Evolutionary conservation across 345 rosid genomes (phyloP), one percentile per base, ranked within the genome.

Genomic region (Camelina laxa): DNA sequence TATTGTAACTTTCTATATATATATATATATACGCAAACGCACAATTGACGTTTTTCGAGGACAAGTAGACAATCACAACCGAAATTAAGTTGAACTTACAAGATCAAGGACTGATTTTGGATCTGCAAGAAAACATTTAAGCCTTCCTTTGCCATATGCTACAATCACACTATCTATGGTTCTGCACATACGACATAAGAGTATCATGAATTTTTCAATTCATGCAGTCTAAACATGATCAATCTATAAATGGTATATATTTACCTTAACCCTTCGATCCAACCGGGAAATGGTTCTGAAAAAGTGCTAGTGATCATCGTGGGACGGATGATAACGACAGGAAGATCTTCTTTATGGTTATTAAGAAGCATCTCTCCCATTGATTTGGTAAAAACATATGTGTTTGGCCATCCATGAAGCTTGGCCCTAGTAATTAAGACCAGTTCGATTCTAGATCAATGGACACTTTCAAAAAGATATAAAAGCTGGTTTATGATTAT

Each of bases 341-440:
- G 87, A 8, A 85, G 45, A 14, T 80, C 77, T 5, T 80, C 97
- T 79, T 81, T 86, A 60, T 76, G 57, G 4, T 66, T 39, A 10
- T 75, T 84, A 45, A 90, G 75, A 62, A 87, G 57, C 95, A 91
- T 90, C 67, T 87, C 97, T 54, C 85, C 97, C 97, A 84, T 93
- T 33, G 98, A 87, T 82, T 93, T 92, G 9, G 98, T 90, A 61
- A 90, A 90, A 22, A 82, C 90, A 33, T 89, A 92, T 0, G 92
- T 83, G 67, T 89, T 91, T 69, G 91, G 95, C 93, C 95, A 90
- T 60, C 98, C 98, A 44, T 82, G 67, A 31, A 77, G 4, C 68
- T 75, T 85, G 38, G 97, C 93, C 89, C 94, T 87, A 65, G 8
- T n/a, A 49, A 17, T 51, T 11, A 35, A 41, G 14, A 47, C 20